Evolutionary conservation across 257 asterid genomes (phyloP).

Genomic region (Fraxinus cuspidata): DNA sequence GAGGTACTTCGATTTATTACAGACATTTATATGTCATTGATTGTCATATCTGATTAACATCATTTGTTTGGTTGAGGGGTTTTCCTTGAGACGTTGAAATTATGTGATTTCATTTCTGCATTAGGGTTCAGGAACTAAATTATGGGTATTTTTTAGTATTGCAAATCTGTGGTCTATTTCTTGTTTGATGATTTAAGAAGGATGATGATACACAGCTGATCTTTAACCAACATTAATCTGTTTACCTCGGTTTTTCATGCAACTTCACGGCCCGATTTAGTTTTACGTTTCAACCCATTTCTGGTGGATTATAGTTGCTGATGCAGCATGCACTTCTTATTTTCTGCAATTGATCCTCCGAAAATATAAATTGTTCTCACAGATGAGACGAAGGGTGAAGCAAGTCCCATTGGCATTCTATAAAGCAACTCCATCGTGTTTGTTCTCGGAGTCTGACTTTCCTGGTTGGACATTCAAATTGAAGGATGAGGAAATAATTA

Average conservation of each 20-base stretch:
- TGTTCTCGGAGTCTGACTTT: conserved; percentile 73
- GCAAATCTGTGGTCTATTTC: neutral
- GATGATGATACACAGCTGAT: neutral
- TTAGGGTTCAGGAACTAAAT: neutral
- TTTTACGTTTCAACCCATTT: neutral
- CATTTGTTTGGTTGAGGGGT: neutral
- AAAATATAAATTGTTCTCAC: conserved; percentile 27
- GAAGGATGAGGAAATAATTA: conserved; percentile 29
- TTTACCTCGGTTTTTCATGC: neutral
- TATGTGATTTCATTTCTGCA: neutral
- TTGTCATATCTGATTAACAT: neutral
- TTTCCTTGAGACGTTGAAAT: neutral
- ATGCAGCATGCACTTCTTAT: neutral
- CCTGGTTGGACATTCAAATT: conserved; percentile 79
- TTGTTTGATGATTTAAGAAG: neutral
- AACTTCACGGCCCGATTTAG: neutral
- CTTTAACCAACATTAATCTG: neutral
- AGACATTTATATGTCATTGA: neutral
- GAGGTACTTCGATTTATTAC: conserved; percentile 52
- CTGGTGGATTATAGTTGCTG: neutral
- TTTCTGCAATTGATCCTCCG: neutral
- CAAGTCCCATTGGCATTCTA: conserved; percentile 92
- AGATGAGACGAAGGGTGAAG: conserved; percentile 87
- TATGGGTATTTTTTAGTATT: neutral
- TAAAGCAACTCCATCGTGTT: conserved; percentile 61